Conservation (phyloP, 768 basidiomycete genomes). For the Xanthoconium stramineum region DNA sequence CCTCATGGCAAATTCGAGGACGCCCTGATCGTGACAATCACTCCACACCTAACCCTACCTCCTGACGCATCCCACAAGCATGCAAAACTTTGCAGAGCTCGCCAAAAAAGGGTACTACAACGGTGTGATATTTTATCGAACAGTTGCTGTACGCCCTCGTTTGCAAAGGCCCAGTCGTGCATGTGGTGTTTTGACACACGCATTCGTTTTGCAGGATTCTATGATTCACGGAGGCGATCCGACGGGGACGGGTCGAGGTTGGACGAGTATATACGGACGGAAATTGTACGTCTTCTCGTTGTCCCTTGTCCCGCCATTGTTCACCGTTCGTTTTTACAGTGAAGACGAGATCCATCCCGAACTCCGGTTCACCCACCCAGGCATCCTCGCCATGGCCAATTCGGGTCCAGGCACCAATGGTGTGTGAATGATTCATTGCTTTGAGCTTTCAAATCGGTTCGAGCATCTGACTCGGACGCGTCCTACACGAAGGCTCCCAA, state of each 20-base stretch:
- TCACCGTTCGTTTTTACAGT: constrained; percentile 34
- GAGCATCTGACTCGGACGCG: too few species aligned
- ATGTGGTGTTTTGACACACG: background rate
- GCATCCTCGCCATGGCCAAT: constrained; percentile 96
- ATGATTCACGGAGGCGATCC: constrained; percentile 98
- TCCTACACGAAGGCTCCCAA: constrained; percentile 72
- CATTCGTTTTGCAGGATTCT: constrained; percentile 62
- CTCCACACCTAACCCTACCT: background rate
- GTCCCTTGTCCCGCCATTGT: background rate
- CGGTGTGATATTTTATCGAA: constrained; percentile 84
- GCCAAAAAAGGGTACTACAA: constrained; percentile 94
- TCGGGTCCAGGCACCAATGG: constrained; percentile 93
- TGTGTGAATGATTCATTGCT: constrained; percentile 15
- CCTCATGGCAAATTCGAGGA: constrained; percentile 48
- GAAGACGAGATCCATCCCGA: constrained; percentile 92
- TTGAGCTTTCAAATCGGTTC: too few species aligned
- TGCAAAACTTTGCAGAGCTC: constrained; percentile 95
- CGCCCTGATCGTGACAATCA: background rate
- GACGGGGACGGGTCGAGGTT: constrained; percentile 91
- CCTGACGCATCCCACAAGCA: constrained; percentile 48
- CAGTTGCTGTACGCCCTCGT: constrained; percentile 60
- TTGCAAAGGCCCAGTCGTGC: background rate
- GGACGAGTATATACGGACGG: constrained; percentile 84
- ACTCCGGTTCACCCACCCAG: constrained; percentile 91
- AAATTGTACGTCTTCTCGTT: constrained; percentile 60